A percentile compares a stretch with the other conserved stretches of the same genome.
Conservation (phyloP, 305 asterid genomes). For the Fraxinus dipetala region DNA sequence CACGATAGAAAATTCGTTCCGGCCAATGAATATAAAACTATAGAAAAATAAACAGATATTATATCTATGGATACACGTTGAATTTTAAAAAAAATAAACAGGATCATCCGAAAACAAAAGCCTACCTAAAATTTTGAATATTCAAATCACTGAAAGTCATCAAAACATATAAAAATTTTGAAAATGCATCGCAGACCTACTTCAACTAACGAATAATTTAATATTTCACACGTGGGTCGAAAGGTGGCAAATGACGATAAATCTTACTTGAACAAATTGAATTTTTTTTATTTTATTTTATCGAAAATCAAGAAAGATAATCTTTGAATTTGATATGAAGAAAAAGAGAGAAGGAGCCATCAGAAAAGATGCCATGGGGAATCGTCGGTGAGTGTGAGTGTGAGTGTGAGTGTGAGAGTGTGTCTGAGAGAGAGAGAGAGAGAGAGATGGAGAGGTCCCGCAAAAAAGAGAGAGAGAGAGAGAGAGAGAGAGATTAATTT, state of each 20-base stretch:
- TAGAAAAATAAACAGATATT: constrained; percentile 18
- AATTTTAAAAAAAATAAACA: constrained; percentile 21
- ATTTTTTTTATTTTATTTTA: constrained; percentile 11
- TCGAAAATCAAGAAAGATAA: background rate
- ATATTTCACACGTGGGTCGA: constrained; percentile 39
- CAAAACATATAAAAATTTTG: constrained; percentile 39
- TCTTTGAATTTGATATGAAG: constrained; percentile 15
- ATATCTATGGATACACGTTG: constrained; percentile 22
- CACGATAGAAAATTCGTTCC: constrained; percentile 24
- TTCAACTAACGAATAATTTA: constrained; percentile 32
- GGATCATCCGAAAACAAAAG: constrained; percentile 40
- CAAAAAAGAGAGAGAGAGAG: background rate
- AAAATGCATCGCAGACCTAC: constrained; percentile 34
- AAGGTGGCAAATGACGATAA: constrained; percentile 27
- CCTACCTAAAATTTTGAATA: constrained; percentile 50
- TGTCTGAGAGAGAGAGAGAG: background rate
- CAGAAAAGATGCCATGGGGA: constrained; percentile 24
- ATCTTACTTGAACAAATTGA: constrained; percentile 25
- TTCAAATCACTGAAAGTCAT: constrained; percentile 41
- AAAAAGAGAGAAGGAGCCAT: constrained; percentile 15
- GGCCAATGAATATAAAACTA: constrained; percentile 20
- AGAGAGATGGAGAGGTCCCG: too few relatives aligned
- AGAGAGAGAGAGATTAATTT: background rate
- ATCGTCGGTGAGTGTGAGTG: constrained; percentile 19
- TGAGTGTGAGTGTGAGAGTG: background rate